Evolutionary conservation across 2,329 filamentous ascomycete species (phyloP).

Genomic region (Cladorrhinum sp.): DNA sequence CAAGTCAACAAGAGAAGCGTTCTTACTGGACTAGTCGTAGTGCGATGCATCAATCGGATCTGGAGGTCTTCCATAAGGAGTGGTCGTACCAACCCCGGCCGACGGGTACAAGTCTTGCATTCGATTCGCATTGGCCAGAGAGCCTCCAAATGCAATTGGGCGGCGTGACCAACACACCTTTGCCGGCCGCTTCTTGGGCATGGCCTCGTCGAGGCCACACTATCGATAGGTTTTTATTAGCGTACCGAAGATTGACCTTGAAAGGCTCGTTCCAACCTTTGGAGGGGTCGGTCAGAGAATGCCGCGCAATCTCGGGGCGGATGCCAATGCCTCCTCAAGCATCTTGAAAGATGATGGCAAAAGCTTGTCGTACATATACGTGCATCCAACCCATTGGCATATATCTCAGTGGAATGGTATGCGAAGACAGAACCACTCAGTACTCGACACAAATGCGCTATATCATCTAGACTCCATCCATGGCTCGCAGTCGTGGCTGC

Average conservation of each 20-base stretch:
- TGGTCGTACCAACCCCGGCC: conserved; percentile 4
- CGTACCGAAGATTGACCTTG: conserved; percentile 12
- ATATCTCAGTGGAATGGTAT: neutral
- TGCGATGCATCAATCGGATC: neutral
- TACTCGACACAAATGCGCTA: too few species aligned
- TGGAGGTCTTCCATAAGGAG: neutral
- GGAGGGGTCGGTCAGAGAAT: neutral
- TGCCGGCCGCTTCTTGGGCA: conserved; percentile 9
- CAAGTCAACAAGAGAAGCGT: neutral
- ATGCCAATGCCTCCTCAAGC: too few species aligned
- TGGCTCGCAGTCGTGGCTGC: neutral
- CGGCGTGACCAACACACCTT: neutral
- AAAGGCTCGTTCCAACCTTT: neutral
- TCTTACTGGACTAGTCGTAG: neutral
- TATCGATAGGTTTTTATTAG: conserved; percentile 16
- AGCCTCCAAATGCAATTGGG: conserved; percentile 10
- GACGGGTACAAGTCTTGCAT: neutral
- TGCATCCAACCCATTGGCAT: neutral
- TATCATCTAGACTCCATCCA: neutral
- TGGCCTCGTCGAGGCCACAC: neutral
- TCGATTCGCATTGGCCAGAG: neutral
- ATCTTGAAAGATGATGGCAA: too few species aligned
- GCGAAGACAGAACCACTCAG: too few species aligned
- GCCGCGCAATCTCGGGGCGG: neutral
- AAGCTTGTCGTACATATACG: too few species aligned